Evolutionary conservation across 2,329 filamentous ascomycete genomes (phyloP).

Genomic region (Calonectria fujianensis): DNA sequence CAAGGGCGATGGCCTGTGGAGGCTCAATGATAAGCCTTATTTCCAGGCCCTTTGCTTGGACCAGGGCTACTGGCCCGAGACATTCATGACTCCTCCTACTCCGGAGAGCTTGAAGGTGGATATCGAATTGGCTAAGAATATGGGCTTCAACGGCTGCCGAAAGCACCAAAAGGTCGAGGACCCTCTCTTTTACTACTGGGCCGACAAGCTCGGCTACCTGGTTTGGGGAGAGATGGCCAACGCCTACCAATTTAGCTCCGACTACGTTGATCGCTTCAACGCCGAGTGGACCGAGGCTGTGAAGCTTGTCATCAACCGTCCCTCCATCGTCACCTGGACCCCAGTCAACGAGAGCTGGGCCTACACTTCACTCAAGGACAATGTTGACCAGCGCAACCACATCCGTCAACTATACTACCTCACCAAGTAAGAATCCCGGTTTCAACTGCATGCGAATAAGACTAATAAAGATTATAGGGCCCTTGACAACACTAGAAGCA

Average conservation of each 20-base stretch:
- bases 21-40: slow-evolving; percentile 74
- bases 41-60: slow-evolving; percentile 78
- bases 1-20: slow-evolving; percentile 74
- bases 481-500: slow-evolving; percentile 77
- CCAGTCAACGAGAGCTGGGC: slow-evolving; percentile 80
- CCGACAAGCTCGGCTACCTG: slow-evolving; percentile 75
- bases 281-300: slow-evolving; percentile 79
- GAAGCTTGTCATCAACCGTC: slow-evolving; percentile 79
- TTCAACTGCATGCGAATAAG: neutral
- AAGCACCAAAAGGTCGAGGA: slow-evolving; percentile 81
- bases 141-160: slow-evolving; percentile 79
- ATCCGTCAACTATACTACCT: slow-evolving; percentile 78
- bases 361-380: slow-evolving; percentile 75
- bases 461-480: slow-evolving; percentile 56
- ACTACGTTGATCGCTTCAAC: slow-evolving; percentile 77
- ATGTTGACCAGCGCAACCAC: slow-evolving; percentile 77
- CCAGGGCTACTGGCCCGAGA: slow-evolving; percentile 79
- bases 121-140: slow-evolving; percentile 73
- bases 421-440: slow-evolving; percentile 70
- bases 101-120: slow-evolving; percentile 68
- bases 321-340: slow-evolving; percentile 79
- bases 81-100: slow-evolving; percentile 75
- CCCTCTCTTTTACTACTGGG: slow-evolving; percentile 76
- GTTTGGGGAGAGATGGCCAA: slow-evolving; percentile 81
- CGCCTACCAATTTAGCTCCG: slow-evolving; percentile 76